Evolutionary conservation across 495 filamentous ascomycete genomes (phyloP).

Genomic region (Sabuloglossum arenarium): DNA sequence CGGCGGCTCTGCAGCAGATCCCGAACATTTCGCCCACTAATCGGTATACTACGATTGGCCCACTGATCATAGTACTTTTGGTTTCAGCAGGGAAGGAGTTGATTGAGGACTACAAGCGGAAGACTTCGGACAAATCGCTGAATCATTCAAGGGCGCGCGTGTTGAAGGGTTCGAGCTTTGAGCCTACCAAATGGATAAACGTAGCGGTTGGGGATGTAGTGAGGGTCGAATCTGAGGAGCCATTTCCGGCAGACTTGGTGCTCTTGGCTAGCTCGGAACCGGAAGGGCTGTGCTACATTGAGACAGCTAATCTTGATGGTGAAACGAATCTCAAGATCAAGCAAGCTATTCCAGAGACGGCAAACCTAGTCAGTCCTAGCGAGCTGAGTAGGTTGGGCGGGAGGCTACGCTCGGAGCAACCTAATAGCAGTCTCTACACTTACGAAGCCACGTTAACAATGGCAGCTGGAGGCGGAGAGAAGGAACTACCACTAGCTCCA

Average conservation of each 20-base stretch:
- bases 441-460: conserved; percentile 95
- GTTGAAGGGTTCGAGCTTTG: conserved; percentile 64
- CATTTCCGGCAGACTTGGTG: conserved; percentile 89
- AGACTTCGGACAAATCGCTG: conserved; percentile 64
- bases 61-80: conserved; percentile 67
- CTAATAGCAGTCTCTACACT: conserved; percentile 95
- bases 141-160: conserved; percentile 80
- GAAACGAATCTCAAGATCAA: conserved; percentile 99
- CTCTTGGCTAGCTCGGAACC: conserved; percentile 89
- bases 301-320: conserved; percentile 94
- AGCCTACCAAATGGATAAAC: conserved; percentile 80
- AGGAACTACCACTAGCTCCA: conserved; percentile 64
- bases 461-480: conserved; percentile 83
- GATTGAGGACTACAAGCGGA: conserved; percentile 84
- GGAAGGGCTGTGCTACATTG: conserved; percentile 95
- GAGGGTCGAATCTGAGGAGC: conserved; percentile 83
- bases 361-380: conserved; percentile 61
- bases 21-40: conserved; percentile 90
- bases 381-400: conserved; percentile 79
- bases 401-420: conserved; percentile 80
- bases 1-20: conserved; percentile 86
- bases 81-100: conserved; percentile 92
- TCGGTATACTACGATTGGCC: conserved; percentile 86
- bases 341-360: conserved; percentile 89
- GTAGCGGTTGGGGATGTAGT: conserved; percentile 88